phyloP scores from a whole-genome alignment of 2,329 filamentous ascomycete species.

The Clarireedia monteithiana region DNA sequence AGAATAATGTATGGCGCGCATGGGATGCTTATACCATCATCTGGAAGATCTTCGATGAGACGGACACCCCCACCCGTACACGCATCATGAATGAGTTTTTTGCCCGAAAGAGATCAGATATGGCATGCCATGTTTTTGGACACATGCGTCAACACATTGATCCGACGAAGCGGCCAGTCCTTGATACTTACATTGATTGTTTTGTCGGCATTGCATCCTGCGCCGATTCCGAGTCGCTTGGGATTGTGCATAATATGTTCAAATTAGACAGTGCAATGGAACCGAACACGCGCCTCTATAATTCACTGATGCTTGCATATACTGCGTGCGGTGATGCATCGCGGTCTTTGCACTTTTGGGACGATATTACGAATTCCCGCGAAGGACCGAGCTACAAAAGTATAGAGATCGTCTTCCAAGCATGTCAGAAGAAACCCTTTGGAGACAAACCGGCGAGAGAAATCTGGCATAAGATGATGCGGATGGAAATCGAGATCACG shows the following conservation, averaged over 20 bases:
- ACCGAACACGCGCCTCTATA: conserved; percentile 67
- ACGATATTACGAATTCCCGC: conserved; percentile 70
- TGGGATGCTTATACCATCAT: conserved; percentile 62
- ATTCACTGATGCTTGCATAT: conserved; percentile 83
- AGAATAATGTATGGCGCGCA: conserved; percentile 53
- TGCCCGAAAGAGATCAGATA: conserved; percentile 66
- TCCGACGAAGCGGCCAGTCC: conserved; percentile 53
- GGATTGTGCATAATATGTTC: conserved; percentile 82
- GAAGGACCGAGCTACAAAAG: conserved; percentile 82
- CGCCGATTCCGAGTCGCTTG: conserved; percentile 56
- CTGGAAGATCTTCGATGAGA: conserved; percentile 57
- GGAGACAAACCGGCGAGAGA: conserved; percentile 53
- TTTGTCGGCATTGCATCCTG: conserved; percentile 66
- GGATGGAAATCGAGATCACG: conserved; percentile 73
- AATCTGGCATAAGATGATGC: conserved; percentile 63
- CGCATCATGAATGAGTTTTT: conserved; percentile 80
- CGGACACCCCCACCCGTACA: conserved; percentile 56
- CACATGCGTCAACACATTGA: conserved; percentile 82
- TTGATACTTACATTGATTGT: conserved; percentile 68
- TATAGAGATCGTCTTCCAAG: conserved; percentile 72
- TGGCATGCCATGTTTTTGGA: conserved; percentile 79
- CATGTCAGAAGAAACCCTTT: conserved; percentile 57
- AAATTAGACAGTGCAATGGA: conserved; percentile 84
- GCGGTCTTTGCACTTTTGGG: conserved; percentile 72
- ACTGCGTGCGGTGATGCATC: conserved; percentile 57